Evolutionary conservation across 305 asterid genomes (phyloP).

Genomic region (Fraxinus sp.): DNA sequence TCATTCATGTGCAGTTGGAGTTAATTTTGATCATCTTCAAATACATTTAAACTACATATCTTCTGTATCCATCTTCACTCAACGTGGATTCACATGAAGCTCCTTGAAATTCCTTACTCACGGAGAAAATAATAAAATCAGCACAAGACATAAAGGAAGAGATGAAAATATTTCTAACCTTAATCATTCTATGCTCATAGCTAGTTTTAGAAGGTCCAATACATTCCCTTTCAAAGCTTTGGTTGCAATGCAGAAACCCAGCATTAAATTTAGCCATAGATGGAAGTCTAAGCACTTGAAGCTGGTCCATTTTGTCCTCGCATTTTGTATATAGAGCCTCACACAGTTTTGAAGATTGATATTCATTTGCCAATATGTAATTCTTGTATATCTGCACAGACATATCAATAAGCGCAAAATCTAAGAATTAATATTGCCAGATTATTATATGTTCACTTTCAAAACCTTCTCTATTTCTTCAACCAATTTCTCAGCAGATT

Average conservation of each 20-base stretch:
- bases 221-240: constrained; percentile 79
- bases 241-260: constrained; percentile 91
- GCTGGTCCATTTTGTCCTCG: constrained; percentile 98
- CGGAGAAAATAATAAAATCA: not conserved
- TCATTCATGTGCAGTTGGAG: not conserved
- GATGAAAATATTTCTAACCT: constrained; percentile 46
- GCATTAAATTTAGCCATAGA: constrained; percentile 98
- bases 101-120: not conserved
- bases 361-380: constrained; percentile 66
- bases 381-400: constrained; percentile 69
- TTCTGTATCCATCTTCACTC: not conserved
- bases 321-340: constrained; percentile 75
- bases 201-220: constrained; percentile 86
- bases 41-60: not conserved
- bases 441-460: constrained; percentile 12
- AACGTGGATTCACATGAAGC: not conserved
- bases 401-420: constrained; percentile 28
- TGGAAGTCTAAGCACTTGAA: constrained; percentile 93
- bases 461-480: constrained; percentile 81
- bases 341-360: constrained; percentile 85
- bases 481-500: constrained; percentile 73
- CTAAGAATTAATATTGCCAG: constrained; percentile 8
- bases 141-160: not conserved
- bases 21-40: not conserved
- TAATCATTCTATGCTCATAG: constrained; percentile 85